Base-by-base conservation (phyloP, 1,139 yeast genomes). In the Candida pseudoviswanathii region DNA sequence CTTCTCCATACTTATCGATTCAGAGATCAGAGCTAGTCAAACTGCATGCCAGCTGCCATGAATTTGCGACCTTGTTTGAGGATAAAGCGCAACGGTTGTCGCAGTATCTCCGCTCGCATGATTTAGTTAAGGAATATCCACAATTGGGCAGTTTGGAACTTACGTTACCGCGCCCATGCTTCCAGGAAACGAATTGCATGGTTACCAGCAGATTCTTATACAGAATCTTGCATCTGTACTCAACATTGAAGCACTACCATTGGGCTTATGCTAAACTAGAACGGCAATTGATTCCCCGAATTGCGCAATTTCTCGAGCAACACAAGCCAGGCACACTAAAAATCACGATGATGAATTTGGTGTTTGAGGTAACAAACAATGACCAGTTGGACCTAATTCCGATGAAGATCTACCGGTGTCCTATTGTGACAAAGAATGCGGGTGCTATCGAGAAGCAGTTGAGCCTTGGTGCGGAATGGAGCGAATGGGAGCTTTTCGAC, bases 191-290 rank as follows among this genome's bases (percentile, higher is more conserved):
- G 4, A 50, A 51, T 46, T 43, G 34, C n/a, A 24, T 58, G n/a
- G 64, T 75, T 0, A 53, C 70, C 1, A 60, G 70, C 16, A 56
- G 78, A 42, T 65, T 68, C 26, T 53, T 81, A 3, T 80, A 61
- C 55, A 59, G 66, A 5, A 45, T 53, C 2, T 55, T 77, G 5
- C 61, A 61, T 42, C 70, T 68, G 0, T 58, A 75, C 3, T 75
- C 82, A 0, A 67, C 83, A 0, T 59, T 71, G 1, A 62, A 63
- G 21, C 70, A 77, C 40, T 79, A 70, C 54, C 76, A 76, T 53
- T 80, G 81, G 75, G 61, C 70, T 3, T 80, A 74, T 52, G 71
- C 82, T 3, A 75, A 70, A 49, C 47, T 80, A 10, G 76, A 75
- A 44, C 54, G 75, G 37, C 62, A 55, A 2, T 59, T 68, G 7